Conservation (phyloP, 305 asterid species). For the Solanum hybrid region DNA sequence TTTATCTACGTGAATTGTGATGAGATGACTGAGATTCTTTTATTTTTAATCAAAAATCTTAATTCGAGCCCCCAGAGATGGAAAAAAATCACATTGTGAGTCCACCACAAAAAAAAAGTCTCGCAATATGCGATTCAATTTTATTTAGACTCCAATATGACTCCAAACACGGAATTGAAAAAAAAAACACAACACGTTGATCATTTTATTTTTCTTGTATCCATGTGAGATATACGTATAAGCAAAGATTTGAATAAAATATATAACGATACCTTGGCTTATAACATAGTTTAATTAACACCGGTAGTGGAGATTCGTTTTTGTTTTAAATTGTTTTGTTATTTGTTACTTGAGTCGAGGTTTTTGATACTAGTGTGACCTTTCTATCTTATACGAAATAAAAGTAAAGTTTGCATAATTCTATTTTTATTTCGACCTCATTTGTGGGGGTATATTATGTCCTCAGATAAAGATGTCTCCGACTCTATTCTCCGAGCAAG, state of each 20-base stretch:
- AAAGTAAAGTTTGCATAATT: too few relatives aligned
- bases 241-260: background rate
- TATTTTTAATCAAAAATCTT: too few relatives aligned
- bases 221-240: background rate
- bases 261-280: background rate
- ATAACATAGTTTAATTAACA: background rate
- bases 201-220: background rate
- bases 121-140: background rate
- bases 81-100: background rate
- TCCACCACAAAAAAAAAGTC: background rate
- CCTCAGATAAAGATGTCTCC: too few relatives aligned
- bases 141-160: too few relatives aligned
- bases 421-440: background rate
- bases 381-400: background rate
- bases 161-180: background rate
- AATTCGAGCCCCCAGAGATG: background rate
- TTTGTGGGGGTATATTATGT: background rate
- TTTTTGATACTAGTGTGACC: accelerated
- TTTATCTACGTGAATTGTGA: too few relatives aligned
- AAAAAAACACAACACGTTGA: background rate
- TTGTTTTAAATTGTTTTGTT: background rate
- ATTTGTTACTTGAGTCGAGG: background rate
- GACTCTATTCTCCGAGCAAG: too few relatives aligned
- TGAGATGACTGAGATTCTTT: accelerated
- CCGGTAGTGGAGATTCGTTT: background rate